These are phyloP conservation scores for Lachancea sp. DNA, from an alignment of 805 yeast genomes.

Conservation along the genomic window DNA sequence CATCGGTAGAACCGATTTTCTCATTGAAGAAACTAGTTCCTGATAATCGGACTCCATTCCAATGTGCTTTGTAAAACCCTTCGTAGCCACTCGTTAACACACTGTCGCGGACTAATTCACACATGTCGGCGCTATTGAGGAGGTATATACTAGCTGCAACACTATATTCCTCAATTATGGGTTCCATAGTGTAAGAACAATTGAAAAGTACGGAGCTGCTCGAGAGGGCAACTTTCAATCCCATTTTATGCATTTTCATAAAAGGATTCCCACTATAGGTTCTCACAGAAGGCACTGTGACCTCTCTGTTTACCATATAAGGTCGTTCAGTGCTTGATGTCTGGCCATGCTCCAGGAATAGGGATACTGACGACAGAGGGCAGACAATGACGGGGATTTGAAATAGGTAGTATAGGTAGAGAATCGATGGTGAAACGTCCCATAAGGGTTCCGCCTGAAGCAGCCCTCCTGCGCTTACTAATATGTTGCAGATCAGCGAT, in stretches of 20 bases:
- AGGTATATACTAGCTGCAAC: constrained; percentile 33
- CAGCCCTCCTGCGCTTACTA: constrained; percentile 29
- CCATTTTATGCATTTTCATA: constrained; percentile 27
- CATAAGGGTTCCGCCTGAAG: constrained; percentile 28
- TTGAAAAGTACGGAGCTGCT: constrained; percentile 28
- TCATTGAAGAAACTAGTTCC: constrained; percentile 14
- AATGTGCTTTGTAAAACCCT: constrained; percentile 31
- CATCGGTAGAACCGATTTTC: constrained; percentile 21
- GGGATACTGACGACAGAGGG: constrained; percentile 29
- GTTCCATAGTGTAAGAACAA: constrained; percentile 31
- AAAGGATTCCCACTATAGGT: constrained; percentile 28
- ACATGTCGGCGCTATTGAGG: constrained; percentile 29
- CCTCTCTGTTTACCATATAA: constrained; percentile 17
- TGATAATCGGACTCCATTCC: constrained; percentile 25
- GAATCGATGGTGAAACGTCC: constrained; percentile 18
- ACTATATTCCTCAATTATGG: constrained; percentile 32
- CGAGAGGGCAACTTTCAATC: constrained; percentile 25
- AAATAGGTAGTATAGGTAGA: constrained; percentile 25
- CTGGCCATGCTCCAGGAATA: constrained; percentile 1
- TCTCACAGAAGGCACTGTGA: constrained; percentile 17
- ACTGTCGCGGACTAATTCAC: constrained; percentile 29
- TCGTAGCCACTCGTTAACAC: constrained; percentile 28
- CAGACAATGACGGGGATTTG: constrained; percentile 28
- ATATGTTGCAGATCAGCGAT: constrained; percentile 25
- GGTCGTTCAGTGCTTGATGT: constrained; percentile 1